Evolutionary conservation across 2,329 filamentous ascomycete species (phyloP).

Genomic region (Ceratocystis colombiana): DNA sequence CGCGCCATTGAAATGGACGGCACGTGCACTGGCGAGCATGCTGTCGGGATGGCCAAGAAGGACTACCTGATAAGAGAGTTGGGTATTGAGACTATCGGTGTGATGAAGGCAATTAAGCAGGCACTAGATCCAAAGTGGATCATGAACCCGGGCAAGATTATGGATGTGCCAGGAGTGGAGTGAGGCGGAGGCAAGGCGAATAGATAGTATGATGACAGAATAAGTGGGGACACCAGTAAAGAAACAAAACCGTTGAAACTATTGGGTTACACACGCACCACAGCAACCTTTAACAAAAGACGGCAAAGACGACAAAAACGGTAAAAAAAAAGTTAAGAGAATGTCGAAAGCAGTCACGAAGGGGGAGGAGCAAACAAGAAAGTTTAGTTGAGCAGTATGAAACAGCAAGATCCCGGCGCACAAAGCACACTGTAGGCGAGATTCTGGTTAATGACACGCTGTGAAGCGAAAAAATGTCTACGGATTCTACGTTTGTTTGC

Average conservation of each 20-base stretch:
- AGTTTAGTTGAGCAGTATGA: too few relatives aligned
- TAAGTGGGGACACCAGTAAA: not conserved
- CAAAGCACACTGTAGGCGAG: too few relatives aligned
- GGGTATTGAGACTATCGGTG: conserved; percentile 65
- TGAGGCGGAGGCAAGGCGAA: not conserved
- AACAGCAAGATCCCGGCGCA: too few relatives aligned
- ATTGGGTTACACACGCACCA: not conserved
- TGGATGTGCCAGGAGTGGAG: conserved; percentile 49
- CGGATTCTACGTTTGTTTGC: too few relatives aligned
- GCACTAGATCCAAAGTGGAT: conserved; percentile 78
- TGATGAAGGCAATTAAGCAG: conserved; percentile 78
- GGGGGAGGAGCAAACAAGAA: not conserved
- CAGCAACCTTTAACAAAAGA: not conserved
- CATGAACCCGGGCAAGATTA: conserved; percentile 87
- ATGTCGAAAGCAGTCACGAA: not conserved
- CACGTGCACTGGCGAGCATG: conserved; percentile 83
- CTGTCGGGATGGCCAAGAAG: conserved; percentile 79
- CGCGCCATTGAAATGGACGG: conserved; percentile 91
- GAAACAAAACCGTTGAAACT: not conserved
- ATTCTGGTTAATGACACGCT: too few relatives aligned
- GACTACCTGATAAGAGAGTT: conserved; percentile 67
- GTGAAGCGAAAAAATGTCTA: too few relatives aligned
- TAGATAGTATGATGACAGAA: not conserved
- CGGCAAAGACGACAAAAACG: not conserved
- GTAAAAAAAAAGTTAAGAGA: not conserved